Evolutionary conservation across 2,329 filamentous ascomycete species (phyloP).

Genomic region (Anisogramma anomala): DNA sequence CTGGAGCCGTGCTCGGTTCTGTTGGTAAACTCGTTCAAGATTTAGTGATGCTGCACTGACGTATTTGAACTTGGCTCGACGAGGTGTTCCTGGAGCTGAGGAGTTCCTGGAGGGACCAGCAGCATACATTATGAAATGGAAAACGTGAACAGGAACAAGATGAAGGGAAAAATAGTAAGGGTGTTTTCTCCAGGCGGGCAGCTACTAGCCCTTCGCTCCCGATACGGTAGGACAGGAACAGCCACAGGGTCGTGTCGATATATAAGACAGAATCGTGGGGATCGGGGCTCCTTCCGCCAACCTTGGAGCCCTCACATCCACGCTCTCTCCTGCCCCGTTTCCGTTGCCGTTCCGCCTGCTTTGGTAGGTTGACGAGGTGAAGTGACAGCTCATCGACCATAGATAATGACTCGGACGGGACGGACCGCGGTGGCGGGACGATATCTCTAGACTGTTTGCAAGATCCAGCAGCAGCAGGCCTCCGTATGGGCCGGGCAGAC

Average conservation of each 20-base stretch:
- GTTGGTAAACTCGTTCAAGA: conserved; percentile 50
- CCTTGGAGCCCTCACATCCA: not conserved
- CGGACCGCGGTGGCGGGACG: conserved; percentile 7
- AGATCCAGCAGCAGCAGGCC: not conserved
- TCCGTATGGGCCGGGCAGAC: not conserved
- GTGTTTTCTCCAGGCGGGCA: not conserved
- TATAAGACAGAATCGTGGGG: not conserved
- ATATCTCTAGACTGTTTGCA: conserved; percentile 6
- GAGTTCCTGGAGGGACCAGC: conserved; percentile 13
- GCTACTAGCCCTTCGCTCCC: not conserved
- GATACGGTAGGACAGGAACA: not conserved
- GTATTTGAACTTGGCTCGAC: conserved; percentile 26
- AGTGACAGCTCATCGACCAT: not conserved
- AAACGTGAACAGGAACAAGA: not conserved
- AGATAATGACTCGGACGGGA: conserved; percentile 5
- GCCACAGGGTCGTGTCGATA: not conserved
- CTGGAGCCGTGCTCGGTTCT: conserved; percentile 43
- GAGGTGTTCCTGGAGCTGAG: conserved; percentile 15
- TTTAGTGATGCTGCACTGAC: conserved; percentile 50
- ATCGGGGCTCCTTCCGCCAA: not conserved
- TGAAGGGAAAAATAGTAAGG: not conserved
- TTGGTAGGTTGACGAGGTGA: no score
- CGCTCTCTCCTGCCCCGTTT: not conserved
- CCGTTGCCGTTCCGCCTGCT: no score
- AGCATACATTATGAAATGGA: conserved; percentile 19